These are phyloP conservation scores for Zymoseptoria brevis DNA, from an alignment of 2,329 filamentous ascomycete species.

Conservation along the genomic window DNA sequence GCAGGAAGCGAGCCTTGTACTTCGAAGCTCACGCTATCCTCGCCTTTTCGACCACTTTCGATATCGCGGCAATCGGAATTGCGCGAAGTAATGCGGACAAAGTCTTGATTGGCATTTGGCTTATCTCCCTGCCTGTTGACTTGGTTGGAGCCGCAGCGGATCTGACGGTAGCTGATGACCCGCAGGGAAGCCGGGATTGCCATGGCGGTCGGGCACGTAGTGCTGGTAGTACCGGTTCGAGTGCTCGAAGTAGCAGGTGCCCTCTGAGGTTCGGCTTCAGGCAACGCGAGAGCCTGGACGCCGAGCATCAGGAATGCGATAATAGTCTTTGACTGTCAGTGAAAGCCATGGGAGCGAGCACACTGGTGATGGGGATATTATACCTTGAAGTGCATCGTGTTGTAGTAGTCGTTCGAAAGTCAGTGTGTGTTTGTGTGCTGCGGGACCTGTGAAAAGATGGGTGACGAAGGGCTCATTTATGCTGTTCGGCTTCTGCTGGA, in stretches of 20 bases:
- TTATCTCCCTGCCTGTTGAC: background rate
- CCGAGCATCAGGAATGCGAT: conserved; percentile 5
- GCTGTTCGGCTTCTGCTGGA: background rate
- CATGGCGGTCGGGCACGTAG: background rate
- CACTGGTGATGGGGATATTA: background rate
- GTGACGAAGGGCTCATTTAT: background rate
- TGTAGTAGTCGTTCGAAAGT: background rate
- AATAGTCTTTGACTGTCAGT: background rate
- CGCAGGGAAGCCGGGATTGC: background rate
- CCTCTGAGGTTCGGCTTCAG: background rate
- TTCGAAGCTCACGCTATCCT: background rate
- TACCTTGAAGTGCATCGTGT: background rate
- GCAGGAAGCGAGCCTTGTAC: background rate
- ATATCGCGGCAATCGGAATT: background rate
- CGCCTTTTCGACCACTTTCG: background rate
- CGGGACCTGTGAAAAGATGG: background rate
- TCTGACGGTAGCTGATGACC: background rate
- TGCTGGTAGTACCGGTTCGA: background rate
- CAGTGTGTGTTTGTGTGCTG: background rate
- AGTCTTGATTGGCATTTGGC: background rate
- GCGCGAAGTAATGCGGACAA: background rate
- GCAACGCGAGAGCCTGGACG: conserved; percentile 2
- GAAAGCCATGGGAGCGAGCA: background rate
- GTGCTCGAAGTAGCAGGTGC: background rate
- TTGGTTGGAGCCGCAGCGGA: background rate